Evolutionary conservation across 805 yeast species (phyloP).

Genomic region (Metschnikowia sp.): DNA sequence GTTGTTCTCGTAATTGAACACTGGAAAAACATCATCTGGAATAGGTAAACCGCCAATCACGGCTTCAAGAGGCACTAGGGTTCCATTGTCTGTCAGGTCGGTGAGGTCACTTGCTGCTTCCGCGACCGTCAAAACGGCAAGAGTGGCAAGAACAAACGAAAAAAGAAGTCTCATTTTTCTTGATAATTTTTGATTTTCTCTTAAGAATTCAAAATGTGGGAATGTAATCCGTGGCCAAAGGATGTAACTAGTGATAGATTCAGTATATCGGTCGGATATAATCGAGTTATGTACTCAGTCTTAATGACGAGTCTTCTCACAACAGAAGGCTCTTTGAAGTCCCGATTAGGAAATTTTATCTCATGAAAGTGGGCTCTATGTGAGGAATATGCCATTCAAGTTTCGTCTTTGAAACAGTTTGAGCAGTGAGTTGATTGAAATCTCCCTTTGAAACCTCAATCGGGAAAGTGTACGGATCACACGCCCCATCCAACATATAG

Average conservation of each 20-base stretch:
- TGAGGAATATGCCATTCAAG: neutral
- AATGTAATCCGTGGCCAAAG: neutral
- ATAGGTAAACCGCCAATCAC: slow-evolving; percentile 10
- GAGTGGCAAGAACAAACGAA: slow-evolving; percentile 9
- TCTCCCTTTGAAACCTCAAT: slow-evolving; percentile 10
- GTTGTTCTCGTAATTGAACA: slow-evolving; percentile 9
- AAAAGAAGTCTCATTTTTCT: slow-evolving; percentile 12
- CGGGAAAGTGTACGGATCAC: neutral
- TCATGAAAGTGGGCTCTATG: too few relatives aligned
- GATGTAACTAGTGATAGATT: neutral
- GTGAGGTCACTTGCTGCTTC: slow-evolving; percentile 8
- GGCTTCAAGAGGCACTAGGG: slow-evolving; percentile 13
- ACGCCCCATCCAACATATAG: too few relatives aligned
- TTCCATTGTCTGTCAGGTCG: neutral
- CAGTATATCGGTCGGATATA: neutral
- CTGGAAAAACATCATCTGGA: slow-evolving; percentile 11
- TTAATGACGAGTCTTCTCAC: neutral
- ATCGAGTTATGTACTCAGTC: neutral
- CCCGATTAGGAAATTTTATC: slow-evolving; percentile 2
- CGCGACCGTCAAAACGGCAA: slow-evolving; percentile 6
- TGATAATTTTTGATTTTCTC: neutral
- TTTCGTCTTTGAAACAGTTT: neutral
- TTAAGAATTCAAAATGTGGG: neutral
- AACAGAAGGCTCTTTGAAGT: slow-evolving; percentile 1
- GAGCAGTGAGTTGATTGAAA: neutral